These are phyloP conservation scores for Aspergillus intermedius DNA, from an alignment of 2,329 filamentous ascomycete species.

Conservation along the genomic window DNA sequence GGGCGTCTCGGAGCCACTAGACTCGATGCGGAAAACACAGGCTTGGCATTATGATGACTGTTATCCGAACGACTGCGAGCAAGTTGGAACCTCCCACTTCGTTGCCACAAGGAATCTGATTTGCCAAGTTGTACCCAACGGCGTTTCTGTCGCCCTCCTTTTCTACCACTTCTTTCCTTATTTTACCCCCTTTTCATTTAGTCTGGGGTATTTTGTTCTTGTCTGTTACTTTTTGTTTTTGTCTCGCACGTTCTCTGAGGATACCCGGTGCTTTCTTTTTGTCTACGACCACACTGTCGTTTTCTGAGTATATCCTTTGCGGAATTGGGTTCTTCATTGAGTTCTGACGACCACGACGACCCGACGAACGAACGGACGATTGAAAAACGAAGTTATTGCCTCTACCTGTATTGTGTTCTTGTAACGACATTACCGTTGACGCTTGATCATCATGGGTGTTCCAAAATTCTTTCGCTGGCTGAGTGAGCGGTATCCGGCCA, in stretches of 20 bases:
- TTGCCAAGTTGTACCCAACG: constrained; percentile 1
- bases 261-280: constrained; percentile 13
- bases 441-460: constrained; percentile 54
- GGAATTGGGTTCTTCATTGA: constrained; percentile 14
- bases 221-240: constrained; percentile 13
- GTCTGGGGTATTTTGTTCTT: constrained; percentile 11
- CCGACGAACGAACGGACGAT: constrained; percentile 7
- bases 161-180: constrained; percentile 3
- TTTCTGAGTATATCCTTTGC: constrained; percentile 12
- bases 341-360: constrained; percentile 17
- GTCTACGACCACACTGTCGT: constrained; percentile 9
- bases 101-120: constrained; percentile 7
- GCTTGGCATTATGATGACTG: constrained; percentile 19
- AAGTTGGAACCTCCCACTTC: constrained; percentile 4
- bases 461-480: constrained; percentile 97
- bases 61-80: not conserved
- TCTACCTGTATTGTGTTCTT: not conserved
- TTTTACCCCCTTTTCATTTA: not conserved
- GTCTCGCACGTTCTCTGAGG: constrained; percentile 12
- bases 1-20: constrained; percentile 18
- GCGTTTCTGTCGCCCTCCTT: constrained; percentile 7
- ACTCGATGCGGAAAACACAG: constrained; percentile 7
- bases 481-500: constrained; percentile 96
- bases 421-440: constrained; percentile 2
- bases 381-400: not conserved